phyloP scores from a whole-genome alignment of 768 basidiomycete species.

The Phallus indusiatus region DNA sequence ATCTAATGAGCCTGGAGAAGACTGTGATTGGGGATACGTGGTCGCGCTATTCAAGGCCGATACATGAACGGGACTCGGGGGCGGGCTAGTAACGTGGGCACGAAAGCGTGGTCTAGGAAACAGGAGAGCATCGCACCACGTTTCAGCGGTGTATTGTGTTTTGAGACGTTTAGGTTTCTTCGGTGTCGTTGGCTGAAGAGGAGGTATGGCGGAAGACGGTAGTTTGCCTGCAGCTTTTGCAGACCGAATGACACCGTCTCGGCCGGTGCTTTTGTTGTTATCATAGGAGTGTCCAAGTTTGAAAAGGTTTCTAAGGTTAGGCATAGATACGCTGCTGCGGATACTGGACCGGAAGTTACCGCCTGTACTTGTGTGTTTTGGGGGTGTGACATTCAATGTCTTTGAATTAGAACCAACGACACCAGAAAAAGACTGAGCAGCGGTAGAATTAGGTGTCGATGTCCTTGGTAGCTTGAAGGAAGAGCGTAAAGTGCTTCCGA shows the following conservation, averaged over 20 bases:
- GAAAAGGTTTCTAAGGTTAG: slow-evolving; percentile 34
- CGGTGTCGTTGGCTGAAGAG: background rate
- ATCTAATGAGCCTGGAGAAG: background rate
- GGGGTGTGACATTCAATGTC: no score
- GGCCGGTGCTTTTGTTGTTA: background rate
- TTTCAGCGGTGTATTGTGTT: slow-evolving; percentile 41
- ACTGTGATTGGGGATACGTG: background rate
- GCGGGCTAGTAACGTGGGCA: slow-evolving; percentile 33
- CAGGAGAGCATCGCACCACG: slow-evolving; percentile 74
- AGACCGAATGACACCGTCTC: background rate
- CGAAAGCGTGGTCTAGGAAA: slow-evolving; percentile 69
- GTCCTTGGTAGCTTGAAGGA: background rate
- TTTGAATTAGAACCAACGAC: no score
- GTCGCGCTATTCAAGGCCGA: background rate
- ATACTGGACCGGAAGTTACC: background rate
- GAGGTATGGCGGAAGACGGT: background rate
- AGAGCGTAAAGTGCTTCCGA: background rate
- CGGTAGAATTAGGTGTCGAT: background rate
- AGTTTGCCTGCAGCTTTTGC: slow-evolving; percentile 22
- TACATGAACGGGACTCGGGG: slow-evolving; percentile 27
- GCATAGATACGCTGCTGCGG: slow-evolving; percentile 40
- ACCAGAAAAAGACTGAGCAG: background rate
- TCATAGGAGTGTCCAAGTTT: background rate
- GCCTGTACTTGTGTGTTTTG: background rate
- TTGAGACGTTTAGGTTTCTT: background rate